These are phyloP conservation scores for Pinus tabuliformis DNA, from an alignment of 75 land plant species.

Conservation along the genomic window DNA sequence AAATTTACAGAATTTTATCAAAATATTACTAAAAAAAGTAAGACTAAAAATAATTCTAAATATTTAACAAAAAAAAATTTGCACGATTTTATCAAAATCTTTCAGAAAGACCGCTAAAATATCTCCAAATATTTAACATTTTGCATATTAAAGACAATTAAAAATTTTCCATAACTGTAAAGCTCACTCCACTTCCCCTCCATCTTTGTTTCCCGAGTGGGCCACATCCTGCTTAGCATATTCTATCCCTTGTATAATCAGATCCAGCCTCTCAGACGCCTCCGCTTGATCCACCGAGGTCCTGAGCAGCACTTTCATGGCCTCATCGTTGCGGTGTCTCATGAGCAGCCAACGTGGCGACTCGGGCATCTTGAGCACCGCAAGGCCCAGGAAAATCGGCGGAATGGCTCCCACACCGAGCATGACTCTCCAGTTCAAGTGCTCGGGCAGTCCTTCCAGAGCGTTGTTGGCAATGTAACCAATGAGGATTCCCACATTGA, in stretches of 20 bases:
- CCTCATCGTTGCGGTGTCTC: constrained; percentile 48
- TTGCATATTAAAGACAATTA: too few relatives aligned
- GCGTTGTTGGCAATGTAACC: constrained; percentile 73
- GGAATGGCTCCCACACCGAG: constrained; percentile 73
- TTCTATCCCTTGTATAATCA: constrained; percentile 44
- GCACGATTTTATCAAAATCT: too few relatives aligned
- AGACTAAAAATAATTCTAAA: too few relatives aligned
- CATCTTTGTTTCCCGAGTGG: not conserved
- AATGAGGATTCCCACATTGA: constrained; percentile 68
- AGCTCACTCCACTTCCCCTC: constrained; percentile 79
- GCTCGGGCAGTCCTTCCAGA: constrained; percentile 41
- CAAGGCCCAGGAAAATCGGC: constrained; percentile 39
- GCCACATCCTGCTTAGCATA: constrained; percentile 14
- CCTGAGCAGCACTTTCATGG: constrained; percentile 38
- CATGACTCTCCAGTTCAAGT: constrained; percentile 76
- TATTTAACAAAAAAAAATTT: too few relatives aligned
- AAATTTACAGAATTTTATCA: too few relatives aligned
- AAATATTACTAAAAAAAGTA: too few relatives aligned
- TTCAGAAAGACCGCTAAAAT: too few relatives aligned
- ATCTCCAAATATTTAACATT: too few relatives aligned
- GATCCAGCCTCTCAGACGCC: constrained; percentile 26
- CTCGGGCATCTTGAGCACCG: constrained; percentile 78
- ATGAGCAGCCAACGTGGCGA: constrained; percentile 94
- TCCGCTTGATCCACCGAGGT: constrained; percentile 29
- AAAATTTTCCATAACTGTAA: too few relatives aligned